Base-by-base conservation (phyloP, 2,329 filamentous ascomycete genomes). In the Calonectria montana region DNA sequence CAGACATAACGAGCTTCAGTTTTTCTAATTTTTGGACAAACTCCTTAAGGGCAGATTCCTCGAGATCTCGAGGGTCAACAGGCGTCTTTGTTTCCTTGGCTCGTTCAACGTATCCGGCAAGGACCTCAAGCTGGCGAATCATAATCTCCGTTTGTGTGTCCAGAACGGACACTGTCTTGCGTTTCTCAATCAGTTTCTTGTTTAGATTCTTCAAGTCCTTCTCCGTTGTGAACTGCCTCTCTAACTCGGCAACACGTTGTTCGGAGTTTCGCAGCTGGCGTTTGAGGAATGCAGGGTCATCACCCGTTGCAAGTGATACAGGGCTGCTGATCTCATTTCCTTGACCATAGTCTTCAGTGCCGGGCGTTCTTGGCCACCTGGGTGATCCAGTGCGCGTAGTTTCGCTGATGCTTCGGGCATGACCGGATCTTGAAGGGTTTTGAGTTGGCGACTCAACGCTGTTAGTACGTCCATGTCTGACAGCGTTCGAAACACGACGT, bases 111-210 rank as follows among this genome's bases (percentile, higher is more conserved):
- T 97, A 96, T 55, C 96, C 94, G 4, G 95, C 96, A 79, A 98
- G 90, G 43, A 96, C 93, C 80, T 97, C 95, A 21, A 98, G 87
- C 82, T 98, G 95, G 47, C 94, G 93, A 79, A 98, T 94, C 84
- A 98, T 96, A 82, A 98, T 96, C 84, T 98, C 96, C 63, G 95
- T 95, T 83, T 98, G 95, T 0, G 96, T 96, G 81, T 98, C 96
- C 64, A 98, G 87, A 21, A 97, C 94, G 8, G 96, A 96, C 82
- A 99, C 97, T 0, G 97, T 98, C 79, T 97, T 98, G 70, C 97
- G 90, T 86, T 98, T 98, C 83, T 98, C 96, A 41, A 94, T 89
- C 27, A 98, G 87, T 81, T 96, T 96, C 77, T 93, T 95, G 83
- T 97, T 97, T 35, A 97, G 91, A 77, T 92, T 93, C 83, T 93